These are phyloP conservation scores for Elymus sibiricus DNA, from an alignment of 176 grass and related monocot genomes.

Conservation along the genomic window DNA sequence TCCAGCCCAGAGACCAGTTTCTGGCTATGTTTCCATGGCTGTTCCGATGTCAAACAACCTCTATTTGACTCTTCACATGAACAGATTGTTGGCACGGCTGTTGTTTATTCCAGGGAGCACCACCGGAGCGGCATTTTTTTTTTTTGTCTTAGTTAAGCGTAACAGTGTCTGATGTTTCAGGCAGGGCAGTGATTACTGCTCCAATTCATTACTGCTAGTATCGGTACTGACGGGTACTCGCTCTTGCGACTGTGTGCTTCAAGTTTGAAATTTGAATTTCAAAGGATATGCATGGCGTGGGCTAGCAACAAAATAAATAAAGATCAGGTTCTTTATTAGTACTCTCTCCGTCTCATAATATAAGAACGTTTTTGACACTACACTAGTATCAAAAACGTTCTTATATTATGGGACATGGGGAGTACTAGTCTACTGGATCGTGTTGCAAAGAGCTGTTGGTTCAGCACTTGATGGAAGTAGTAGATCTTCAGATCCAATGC, in stretches of 20 bases:
- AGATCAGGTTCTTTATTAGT: background rate
- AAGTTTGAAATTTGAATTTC: constrained; percentile 11
- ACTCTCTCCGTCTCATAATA: too few relatives aligned
- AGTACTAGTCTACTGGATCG: background rate
- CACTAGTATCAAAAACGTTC: too few relatives aligned
- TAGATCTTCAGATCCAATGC: background rate
- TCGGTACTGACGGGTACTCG: background rate
- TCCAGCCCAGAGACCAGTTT: background rate
- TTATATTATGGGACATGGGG: too few relatives aligned
- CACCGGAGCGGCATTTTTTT: background rate
- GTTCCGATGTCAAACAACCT: background rate
- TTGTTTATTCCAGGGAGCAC: background rate
- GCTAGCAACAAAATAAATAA: background rate
- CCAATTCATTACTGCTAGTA: background rate
- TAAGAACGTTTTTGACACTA: too few relatives aligned
- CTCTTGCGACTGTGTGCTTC: background rate
- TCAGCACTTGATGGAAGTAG: background rate
- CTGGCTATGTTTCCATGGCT: background rate
- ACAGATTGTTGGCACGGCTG: background rate
- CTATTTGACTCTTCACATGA: background rate
- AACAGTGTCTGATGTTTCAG: background rate
- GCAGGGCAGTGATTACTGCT: background rate
- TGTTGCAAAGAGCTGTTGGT: background rate
- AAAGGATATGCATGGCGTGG: background rate
- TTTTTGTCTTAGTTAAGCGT: background rate